phyloP scores from a whole-genome alignment of 495 filamentous ascomycete genomes.

The Pyrenula aspistea region DNA sequence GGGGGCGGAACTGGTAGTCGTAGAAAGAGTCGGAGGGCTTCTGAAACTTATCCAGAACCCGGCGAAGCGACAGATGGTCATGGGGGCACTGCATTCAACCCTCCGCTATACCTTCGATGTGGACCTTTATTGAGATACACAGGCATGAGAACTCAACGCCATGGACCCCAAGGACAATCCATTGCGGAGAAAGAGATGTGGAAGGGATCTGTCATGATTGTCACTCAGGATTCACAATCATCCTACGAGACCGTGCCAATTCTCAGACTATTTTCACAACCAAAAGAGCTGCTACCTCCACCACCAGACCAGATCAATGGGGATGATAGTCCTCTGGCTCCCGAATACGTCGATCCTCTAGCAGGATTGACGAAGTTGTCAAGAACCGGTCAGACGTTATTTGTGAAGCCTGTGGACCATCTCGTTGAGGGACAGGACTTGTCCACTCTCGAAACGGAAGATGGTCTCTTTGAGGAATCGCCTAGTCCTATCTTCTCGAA shows the following conservation, averaged over 20 bases:
- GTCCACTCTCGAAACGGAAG: slow-evolving; percentile 64
- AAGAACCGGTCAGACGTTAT: slow-evolving; percentile 66
- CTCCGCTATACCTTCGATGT: slow-evolving; percentile 73
- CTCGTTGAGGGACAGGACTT: slow-evolving; percentile 60
- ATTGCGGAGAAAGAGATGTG: slow-evolving; percentile 60
- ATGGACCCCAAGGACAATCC: slow-evolving; percentile 19
- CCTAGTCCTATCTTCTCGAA: slow-evolving; percentile 31
- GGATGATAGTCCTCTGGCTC: slow-evolving; percentile 48
- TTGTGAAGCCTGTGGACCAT: slow-evolving; percentile 75
- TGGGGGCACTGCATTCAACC: slow-evolving; percentile 59
- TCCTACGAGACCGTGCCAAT: slow-evolving; percentile 68
- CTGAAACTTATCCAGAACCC: slow-evolving; percentile 28
- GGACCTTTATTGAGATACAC: slow-evolving; percentile 83
- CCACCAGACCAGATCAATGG: slow-evolving; percentile 57
- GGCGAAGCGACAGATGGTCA: slow-evolving; percentile 1
- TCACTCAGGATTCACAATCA: slow-evolving; percentile 71
- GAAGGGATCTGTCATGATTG: slow-evolving; percentile 89
- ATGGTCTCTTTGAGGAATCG: slow-evolving; percentile 62
- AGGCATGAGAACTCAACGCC: slow-evolving; percentile 44
- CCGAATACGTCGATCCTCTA: slow-evolving; percentile 79
- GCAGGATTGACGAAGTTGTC: slow-evolving; percentile 79
- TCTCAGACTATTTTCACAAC: slow-evolving; percentile 73
- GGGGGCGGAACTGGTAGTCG: slow-evolving; percentile 20
- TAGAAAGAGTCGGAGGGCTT: slow-evolving; percentile 27
- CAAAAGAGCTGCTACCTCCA: slow-evolving; percentile 73